Conservation (phyloP, 768 basidiomycete genomes). For the Amanita muscaria region DNA sequence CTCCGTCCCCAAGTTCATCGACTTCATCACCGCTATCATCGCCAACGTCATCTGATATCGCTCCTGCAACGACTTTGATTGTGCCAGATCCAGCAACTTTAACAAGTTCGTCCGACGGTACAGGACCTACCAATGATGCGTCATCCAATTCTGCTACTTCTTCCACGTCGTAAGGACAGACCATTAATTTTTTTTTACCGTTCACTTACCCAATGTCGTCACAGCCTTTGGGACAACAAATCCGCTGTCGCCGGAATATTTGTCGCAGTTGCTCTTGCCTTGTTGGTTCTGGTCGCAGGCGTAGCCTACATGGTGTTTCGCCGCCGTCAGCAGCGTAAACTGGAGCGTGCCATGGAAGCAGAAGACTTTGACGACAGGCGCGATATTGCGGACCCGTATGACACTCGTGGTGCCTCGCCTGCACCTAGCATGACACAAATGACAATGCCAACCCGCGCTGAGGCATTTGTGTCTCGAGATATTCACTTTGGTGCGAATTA, state of each 20-base stretch:
- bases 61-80: not conserved
- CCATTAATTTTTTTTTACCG: constrained; percentile 5
- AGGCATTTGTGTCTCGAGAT: constrained; percentile 7
- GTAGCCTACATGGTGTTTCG: constrained; percentile 15
- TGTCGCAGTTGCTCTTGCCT: constrained; percentile 21
- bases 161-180: no score
- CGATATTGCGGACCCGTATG: not conserved
- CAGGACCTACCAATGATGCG: no score
- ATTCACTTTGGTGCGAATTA: constrained; percentile 9
- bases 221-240: constrained; percentile 31
- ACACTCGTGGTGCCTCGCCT: not conserved
- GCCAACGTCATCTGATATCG: not conserved
- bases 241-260: constrained; percentile 29
- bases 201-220: not conserved
- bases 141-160: no score
- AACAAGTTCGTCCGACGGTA: not conserved
- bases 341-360: constrained; percentile 16
- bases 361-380: constrained; percentile 20
- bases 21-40: not conserved
- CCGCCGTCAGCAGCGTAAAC: constrained; percentile 19
- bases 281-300: constrained; percentile 17
- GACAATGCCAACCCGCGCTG: constrained; percentile 2
- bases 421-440: constrained; percentile 1
- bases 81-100: not conserved
- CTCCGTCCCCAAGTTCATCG: not conserved